phyloP scores from a whole-genome alignment of 441 rosid species.

The Eutrema salsugineum region DNA sequence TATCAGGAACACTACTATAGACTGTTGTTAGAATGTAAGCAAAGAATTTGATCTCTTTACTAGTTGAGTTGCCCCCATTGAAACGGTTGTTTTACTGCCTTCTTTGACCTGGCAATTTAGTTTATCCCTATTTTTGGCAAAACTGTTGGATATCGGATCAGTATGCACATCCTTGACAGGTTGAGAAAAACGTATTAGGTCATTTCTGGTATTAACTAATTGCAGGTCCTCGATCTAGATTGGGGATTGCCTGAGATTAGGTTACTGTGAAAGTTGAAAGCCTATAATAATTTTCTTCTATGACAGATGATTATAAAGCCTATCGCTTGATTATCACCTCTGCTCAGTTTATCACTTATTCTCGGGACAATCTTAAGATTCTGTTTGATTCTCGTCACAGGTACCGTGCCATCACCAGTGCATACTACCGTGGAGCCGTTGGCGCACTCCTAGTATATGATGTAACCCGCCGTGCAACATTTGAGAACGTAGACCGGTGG shows the following conservation, averaged over 20 bases:
- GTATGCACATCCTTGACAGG: background rate
- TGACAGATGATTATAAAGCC: background rate
- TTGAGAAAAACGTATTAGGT: background rate
- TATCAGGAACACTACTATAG: background rate
- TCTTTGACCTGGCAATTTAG: background rate
- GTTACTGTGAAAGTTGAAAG: background rate
- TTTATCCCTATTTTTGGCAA: background rate
- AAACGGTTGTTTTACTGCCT: background rate
- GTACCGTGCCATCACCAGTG: constrained; percentile 42
- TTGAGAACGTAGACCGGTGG: constrained; percentile 41
- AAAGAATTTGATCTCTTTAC: background rate
- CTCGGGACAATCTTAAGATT: background rate
- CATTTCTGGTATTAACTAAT: background rate
- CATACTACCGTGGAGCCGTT: constrained; percentile 43
- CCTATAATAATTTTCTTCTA: background rate
- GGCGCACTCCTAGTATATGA: constrained; percentile 40
- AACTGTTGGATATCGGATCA: background rate
- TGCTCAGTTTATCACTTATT: background rate
- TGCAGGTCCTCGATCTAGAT: background rate
- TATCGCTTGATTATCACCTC: background rate
- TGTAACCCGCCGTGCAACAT: constrained; percentile 39
- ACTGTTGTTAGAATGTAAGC: background rate
- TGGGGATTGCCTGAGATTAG: background rate
- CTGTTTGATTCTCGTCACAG: constrained; percentile 10
- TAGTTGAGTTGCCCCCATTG: constrained; percentile 1